phyloP scores from a whole-genome alignment of 2,329 filamentous ascomycete species.

The Trichoderma harzianum region DNA sequence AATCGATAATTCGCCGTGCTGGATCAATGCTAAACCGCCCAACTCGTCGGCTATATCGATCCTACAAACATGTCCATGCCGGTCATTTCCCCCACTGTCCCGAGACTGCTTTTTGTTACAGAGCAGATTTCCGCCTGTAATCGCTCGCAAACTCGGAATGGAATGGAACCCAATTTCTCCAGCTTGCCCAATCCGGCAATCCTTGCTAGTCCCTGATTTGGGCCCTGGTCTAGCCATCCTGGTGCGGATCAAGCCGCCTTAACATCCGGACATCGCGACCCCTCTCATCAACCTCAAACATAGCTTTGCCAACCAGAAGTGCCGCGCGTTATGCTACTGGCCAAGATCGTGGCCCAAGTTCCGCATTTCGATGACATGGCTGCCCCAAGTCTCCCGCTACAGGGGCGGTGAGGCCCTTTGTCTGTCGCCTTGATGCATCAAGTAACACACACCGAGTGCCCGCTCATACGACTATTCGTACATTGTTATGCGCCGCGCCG shows the following conservation, averaged over 20 bases:
- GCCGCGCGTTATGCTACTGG: slow-evolving; percentile 10
- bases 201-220: slow-evolving; percentile 8
- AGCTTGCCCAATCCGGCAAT: slow-evolving; percentile 4
- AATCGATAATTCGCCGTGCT: background rate
- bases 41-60: background rate
- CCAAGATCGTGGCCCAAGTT: background rate
- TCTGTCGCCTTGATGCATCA: background rate
- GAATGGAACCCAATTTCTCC: background rate
- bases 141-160: background rate
- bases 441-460: background rate
- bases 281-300: slow-evolving; percentile 55
- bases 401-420: slow-evolving; percentile 12
- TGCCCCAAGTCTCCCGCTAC: background rate
- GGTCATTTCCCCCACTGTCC: background rate
- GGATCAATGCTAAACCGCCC: background rate
- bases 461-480: background rate
- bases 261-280: slow-evolving; percentile 14
- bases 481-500: background rate
- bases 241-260: slow-evolving; percentile 15
- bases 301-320: slow-evolving; percentile 16
- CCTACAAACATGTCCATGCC: background rate
- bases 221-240: slow-evolving; percentile 6
- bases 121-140: background rate
- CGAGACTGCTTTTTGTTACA: background rate
- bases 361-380: background rate